Conservation (phyloP, 75 land plant genomes). For the Isoetes taiwanensis region DNA sequence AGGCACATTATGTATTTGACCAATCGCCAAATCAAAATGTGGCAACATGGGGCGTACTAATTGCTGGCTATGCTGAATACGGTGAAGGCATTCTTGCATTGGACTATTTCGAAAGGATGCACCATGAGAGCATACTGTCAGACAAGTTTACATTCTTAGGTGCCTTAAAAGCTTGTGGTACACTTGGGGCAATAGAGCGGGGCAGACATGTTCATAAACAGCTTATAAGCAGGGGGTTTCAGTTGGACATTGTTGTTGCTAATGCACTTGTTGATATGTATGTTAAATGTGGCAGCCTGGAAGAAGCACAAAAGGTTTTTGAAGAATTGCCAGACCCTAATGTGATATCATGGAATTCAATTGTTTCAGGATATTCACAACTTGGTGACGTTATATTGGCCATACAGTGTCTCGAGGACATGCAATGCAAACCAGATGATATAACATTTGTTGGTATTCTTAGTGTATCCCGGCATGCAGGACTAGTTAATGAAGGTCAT, state of each 20-base stretch:
- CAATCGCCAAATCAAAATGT: not conserved
- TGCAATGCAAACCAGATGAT: not conserved
- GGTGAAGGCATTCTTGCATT: constrained; percentile 3
- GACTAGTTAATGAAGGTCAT: no score
- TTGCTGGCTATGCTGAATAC: not conserved
- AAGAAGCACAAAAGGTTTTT: constrained; percentile 10
- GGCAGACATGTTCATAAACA: no score
- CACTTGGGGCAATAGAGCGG: no score
- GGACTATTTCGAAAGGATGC: not conserved
- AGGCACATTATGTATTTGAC: constrained; percentile 11
- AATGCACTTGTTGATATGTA: constrained; percentile 11
- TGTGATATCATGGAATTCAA: constrained; percentile 2
- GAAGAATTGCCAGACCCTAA: not conserved
- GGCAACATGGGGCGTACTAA: constrained; percentile 6
- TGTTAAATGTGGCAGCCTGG: constrained; percentile 4
- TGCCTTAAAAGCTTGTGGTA: no score
- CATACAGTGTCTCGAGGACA: not conserved
- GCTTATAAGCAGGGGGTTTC: no score
- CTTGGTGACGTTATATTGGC: not conserved
- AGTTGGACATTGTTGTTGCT: constrained; percentile 2
- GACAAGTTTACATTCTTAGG: no score
- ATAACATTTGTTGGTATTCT: no score
- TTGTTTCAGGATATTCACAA: not conserved
- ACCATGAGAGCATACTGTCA: no score
- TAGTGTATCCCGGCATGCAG: no score